Evolutionary conservation across 495 filamentous ascomycete genomes (phyloP).

Genomic region (Neurospora sp.): DNA sequence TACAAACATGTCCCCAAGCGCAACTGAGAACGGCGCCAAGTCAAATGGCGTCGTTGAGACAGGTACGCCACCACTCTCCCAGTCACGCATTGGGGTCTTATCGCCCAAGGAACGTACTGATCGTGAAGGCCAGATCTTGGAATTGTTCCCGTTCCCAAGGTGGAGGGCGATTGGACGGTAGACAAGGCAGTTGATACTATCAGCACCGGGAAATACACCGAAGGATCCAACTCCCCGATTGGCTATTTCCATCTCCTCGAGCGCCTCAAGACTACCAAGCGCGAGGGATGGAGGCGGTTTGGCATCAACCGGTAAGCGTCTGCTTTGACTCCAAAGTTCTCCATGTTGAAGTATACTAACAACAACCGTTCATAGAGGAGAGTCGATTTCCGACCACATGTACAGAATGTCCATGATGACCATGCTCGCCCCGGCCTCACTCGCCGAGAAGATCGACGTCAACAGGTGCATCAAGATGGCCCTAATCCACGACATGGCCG

Average conservation of each 20-base stretch:
- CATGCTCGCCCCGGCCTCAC: slow-evolving; percentile 77
- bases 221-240: slow-evolving; percentile 61
- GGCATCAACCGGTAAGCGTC: slow-evolving; percentile 47
- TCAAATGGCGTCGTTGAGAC: neutral
- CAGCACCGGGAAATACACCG: slow-evolving; percentile 35
- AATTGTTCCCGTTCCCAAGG: slow-evolving; percentile 23
- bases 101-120: neutral
- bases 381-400: slow-evolving; percentile 97
- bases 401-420: slow-evolving; percentile 97
- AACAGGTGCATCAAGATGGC: slow-evolving; percentile 85
- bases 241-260: slow-evolving; percentile 91
- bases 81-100: neutral
- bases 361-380: slow-evolving; percentile 31
- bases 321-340: slow-evolving; percentile 1
- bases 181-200: slow-evolving; percentile 39
- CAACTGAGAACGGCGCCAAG: neutral
- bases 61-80: neutral
- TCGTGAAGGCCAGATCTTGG: slow-evolving; percentile 8
- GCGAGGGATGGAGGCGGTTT: slow-evolving; percentile 92
- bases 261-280: slow-evolving; percentile 87
- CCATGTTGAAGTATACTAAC: slow-evolving; percentile 1
- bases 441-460: slow-evolving; percentile 61
- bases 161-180: slow-evolving; percentile 37
- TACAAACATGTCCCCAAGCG: neutral
- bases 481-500: slow-evolving; percentile 95